Percentiles rank a stretch among this genome's conserved stretches.
Evolutionary conservation across 306 rosid species (phyloP).

Genomic region (Trifolium repens): DNA sequence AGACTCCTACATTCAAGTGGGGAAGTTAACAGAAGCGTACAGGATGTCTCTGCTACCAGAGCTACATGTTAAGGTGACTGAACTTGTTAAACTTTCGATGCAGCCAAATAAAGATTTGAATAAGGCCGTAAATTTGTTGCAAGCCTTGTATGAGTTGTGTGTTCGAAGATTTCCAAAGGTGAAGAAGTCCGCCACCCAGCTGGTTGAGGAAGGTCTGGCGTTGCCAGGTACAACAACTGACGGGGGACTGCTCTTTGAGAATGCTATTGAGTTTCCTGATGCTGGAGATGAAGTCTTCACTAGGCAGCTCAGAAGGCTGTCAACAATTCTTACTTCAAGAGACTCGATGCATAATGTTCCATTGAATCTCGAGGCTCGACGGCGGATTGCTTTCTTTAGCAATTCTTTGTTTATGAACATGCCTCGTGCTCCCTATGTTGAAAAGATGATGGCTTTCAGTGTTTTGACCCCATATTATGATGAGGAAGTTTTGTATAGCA

Average conservation of each 20-base stretch:
- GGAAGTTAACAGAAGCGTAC: slow-evolving; percentile 50
- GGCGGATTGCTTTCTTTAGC: slow-evolving; percentile 87
- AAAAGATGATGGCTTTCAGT: slow-evolving; percentile 91
- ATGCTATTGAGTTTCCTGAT: slow-evolving; percentile 68
- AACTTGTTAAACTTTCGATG: slow-evolving; percentile 65
- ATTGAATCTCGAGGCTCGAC: slow-evolving; percentile 75
- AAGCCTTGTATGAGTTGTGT: slow-evolving; percentile 78
- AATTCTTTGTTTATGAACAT: slow-evolving; percentile 97
- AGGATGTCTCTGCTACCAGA: slow-evolving; percentile 61
- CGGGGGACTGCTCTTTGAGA: slow-evolving; percentile 75
- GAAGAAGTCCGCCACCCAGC: slow-evolving; percentile 54
- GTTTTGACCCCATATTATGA: slow-evolving; percentile 90
- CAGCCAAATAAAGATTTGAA: slow-evolving; percentile 53
- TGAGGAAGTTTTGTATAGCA: slow-evolving; percentile 79
- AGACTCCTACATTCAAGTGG: slow-evolving; percentile 50
- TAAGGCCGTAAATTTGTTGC: slow-evolving; percentile 70
- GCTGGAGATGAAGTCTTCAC: slow-evolving; percentile 57
- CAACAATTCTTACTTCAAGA: slow-evolving; percentile 81
- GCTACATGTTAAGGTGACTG: slow-evolving; percentile 69
- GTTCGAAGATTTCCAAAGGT: slow-evolving; percentile 70
- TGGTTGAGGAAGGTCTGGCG: slow-evolving; percentile 72
- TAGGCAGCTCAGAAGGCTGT: slow-evolving; percentile 75
- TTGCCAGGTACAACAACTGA: slow-evolving; percentile 45
- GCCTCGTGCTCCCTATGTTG: slow-evolving; percentile 90
- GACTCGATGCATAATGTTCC: slow-evolving; percentile 90